Evolutionary conservation across 768 basidiomycete genomes (phyloP).

Genomic region (Russula lepida): DNA sequence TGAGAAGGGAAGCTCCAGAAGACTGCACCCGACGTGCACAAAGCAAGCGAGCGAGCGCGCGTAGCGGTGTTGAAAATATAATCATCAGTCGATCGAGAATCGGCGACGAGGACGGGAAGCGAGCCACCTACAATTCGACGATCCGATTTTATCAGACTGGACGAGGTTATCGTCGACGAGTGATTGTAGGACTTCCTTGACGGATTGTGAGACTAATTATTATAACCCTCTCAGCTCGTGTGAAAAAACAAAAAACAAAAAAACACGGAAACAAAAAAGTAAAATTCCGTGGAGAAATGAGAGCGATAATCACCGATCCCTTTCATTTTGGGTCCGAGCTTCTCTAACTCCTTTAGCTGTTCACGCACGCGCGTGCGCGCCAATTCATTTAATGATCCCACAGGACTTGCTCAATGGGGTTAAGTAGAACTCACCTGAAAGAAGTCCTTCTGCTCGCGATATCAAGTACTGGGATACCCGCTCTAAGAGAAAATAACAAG

Average conservation of each 20-base stretch:
- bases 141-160: constrained; percentile 86
- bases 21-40: constrained; percentile 43
- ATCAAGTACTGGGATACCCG: background rate
- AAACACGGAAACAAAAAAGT: too few species aligned
- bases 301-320: constrained; percentile 61
- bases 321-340: constrained; percentile 79
- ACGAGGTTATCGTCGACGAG: constrained; percentile 84
- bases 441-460: constrained; percentile 60
- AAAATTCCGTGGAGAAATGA: background rate
- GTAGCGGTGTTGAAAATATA: too few species aligned
- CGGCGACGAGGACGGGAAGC: too few species aligned
- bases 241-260: background rate
- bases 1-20: constrained; percentile 97
- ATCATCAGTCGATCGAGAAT: too few species aligned
- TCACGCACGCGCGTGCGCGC: too few species aligned
- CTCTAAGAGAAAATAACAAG: background rate
- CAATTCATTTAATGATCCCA: background rate
- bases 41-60: too few species aligned
- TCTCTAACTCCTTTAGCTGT: constrained; percentile 88
- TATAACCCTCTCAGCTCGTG: too few species aligned
- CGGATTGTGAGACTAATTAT: constrained; percentile 84
- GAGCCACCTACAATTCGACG: constrained; percentile 74
- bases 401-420: background rate
- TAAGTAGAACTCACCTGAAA: constrained; percentile 42
- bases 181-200: constrained; percentile 86